These are phyloP conservation scores for Fragosphaeria purpurea DNA, from an alignment of 2,329 filamentous ascomycete genomes.

Conservation along the genomic window DNA sequence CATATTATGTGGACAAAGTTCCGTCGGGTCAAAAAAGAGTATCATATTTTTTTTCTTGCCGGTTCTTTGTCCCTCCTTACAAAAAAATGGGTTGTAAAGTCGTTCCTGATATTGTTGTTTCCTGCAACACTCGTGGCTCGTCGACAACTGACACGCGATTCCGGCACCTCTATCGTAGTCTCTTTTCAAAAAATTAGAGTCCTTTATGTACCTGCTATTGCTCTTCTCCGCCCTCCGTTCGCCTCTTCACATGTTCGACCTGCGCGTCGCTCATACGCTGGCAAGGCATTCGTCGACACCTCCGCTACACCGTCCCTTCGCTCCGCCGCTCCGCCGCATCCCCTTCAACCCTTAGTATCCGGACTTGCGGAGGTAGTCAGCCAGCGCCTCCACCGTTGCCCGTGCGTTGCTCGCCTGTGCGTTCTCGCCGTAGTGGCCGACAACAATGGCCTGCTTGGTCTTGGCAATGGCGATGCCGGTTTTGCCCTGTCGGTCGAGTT, in stretches of 20 bases:
- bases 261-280: no score
- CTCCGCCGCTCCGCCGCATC: background rate
- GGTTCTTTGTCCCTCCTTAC: background rate
- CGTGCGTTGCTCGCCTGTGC: constrained; percentile 66
- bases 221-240: background rate
- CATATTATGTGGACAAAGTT: no score
- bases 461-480: constrained; percentile 75
- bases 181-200: no score
- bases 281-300: no score
- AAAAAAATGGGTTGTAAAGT: background rate
- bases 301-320: background rate
- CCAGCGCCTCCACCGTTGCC: constrained; percentile 71
- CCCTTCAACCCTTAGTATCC: constrained; percentile 52
- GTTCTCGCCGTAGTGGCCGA: constrained; percentile 74
- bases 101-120: background rate
- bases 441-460: constrained; percentile 78
- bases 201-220: constrained; percentile 1
- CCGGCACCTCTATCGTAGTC: no score
- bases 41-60: background rate
- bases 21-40: background rate
- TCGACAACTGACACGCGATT: no score
- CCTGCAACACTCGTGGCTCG: background rate
- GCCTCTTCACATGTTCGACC: no score
- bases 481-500: constrained; percentile 44
- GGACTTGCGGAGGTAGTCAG: constrained; percentile 72